Evolutionary conservation across 345 rosid genomes (phyloP).

Genomic region (Gossypium longicalyx): DNA sequence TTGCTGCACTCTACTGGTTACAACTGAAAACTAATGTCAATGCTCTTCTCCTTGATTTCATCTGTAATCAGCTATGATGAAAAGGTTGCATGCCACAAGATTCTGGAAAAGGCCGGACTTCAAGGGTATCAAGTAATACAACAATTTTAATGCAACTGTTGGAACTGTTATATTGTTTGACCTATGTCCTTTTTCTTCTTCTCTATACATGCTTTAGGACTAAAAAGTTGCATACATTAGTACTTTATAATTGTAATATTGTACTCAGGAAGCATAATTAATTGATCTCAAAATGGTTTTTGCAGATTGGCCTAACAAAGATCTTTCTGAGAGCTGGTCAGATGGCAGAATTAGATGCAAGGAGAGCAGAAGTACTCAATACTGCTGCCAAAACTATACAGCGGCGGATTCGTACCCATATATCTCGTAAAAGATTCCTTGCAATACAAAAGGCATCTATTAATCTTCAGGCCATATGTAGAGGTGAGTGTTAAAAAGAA

Average conservation of each 20-base stretch:
- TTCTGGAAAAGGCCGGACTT: constrained; percentile 79
- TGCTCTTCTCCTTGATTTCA: constrained; percentile 21
- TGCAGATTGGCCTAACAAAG: constrained; percentile 94
- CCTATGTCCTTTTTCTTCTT: not conserved
- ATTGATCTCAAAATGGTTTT: constrained; percentile 19
- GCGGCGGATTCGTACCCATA: constrained; percentile 63
- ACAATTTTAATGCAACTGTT: constrained; percentile 12
- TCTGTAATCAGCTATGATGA: constrained; percentile 66
- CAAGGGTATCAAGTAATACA: constrained; percentile 80
- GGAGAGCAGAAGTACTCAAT: constrained; percentile 74
- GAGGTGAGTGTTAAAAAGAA: constrained; percentile 46
- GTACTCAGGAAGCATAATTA: not conserved
- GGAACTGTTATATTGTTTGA: constrained; percentile 3
- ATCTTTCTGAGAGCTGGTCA: constrained; percentile 95
- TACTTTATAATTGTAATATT: not conserved
- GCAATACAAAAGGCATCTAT: constrained; percentile 60
- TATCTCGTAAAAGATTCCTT: constrained; percentile 63
- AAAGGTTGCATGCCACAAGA: constrained; percentile 61
- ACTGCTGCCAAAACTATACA: constrained; percentile 83
- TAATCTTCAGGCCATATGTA: constrained; percentile 52
- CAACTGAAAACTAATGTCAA: constrained; percentile 12
- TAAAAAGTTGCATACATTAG: not conserved
- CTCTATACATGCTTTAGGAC: not conserved
- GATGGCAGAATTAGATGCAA: constrained; percentile 96
- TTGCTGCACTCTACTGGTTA: constrained; percentile 14